Base-by-base conservation (phyloP, 2,329 filamentous ascomycete genomes). In the Cladosporium sp. region DNA sequence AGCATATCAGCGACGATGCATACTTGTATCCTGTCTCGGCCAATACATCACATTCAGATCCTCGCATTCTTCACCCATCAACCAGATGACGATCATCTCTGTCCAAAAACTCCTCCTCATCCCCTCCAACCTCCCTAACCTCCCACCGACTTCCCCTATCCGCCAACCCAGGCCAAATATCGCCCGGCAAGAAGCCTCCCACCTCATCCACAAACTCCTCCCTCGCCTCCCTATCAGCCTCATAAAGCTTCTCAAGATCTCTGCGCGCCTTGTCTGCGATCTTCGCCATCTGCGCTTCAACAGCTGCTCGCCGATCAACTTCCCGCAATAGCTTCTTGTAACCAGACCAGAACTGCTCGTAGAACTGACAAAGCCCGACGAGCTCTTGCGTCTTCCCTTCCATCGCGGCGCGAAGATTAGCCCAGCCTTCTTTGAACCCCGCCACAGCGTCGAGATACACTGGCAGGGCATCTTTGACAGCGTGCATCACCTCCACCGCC, bases 301-400 rank as follows among this genome's bases (percentile, higher is more conserved):
- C 84, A 13, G 81, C 78, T 59, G 84, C 84, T 9, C 94, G 82
- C 22, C 94, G 81, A 53, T 88, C 87, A 5, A 91, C 87, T 71
- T 99, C 94, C 1, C 96, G 80, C 22, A 97, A 81, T 12, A 99
- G 77, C 19, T 87, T 86, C 64, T 91, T 88, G 68, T 99, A 97
- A 0, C 91, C 90, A 53, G 85, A 82, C 19, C 89, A 80, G 67
- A 97, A 99, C 17, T 88, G 86, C 60, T 93, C 88, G 72, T 97
- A 97, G 66, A 97, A 90, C n/a, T 83, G 78, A 10, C 85, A 81
- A 66, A 97, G 83, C 20, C 84, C 83, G 52, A 88, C 85, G 73
- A 97, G 87, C 67, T 96, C 90, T 9, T 81, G 77, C 39, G 96
- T 83, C 64, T 86, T 88, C 15, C 75, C 78, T 35, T 81, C 78